Percentiles rank a stretch among this genome's conserved stretches.
These are phyloP conservation scores for Camellia lanceoleosa DNA, from an alignment of 148 eudicot species.

Conservation along the genomic window DNA sequence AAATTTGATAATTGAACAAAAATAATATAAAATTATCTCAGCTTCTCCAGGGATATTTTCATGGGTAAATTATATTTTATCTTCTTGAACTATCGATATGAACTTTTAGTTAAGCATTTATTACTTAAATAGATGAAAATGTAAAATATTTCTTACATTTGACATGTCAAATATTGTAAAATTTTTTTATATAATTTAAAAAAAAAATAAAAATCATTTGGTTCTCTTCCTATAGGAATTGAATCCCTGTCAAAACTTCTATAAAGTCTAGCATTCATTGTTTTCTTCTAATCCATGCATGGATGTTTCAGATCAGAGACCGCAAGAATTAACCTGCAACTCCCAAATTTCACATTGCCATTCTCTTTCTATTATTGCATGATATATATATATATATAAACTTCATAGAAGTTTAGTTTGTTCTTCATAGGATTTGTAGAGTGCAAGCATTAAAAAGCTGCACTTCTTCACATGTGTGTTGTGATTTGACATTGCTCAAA, in stretches of 20 bases:
- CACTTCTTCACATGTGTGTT: constrained; percentile 13
- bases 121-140: too few relatives aligned
- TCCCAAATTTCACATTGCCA: not conserved
- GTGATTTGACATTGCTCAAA: constrained; percentile 18
- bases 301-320: not conserved
- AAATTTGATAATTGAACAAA: not conserved
- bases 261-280: not conserved
- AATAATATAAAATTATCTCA: not conserved
- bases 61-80: not conserved
- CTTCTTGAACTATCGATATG: not conserved
- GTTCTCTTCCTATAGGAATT: not conserved
- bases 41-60: too few relatives aligned
- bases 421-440: constrained; percentile 12
- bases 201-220: too few relatives aligned
- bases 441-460: constrained; percentile 40
- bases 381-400: not conserved
- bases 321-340: not conserved
- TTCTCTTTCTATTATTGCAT: not conserved
- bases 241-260: too few relatives aligned
- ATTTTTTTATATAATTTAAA: too few relatives aligned
- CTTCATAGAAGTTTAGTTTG: not conserved
- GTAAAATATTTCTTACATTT: too few relatives aligned
- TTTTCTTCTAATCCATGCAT: not conserved
- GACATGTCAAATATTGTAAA: too few relatives aligned
- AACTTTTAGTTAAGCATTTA: too few relatives aligned